Base-by-base conservation (phyloP, 441 rosid species). In the Dalechampia spathulata region DNA sequence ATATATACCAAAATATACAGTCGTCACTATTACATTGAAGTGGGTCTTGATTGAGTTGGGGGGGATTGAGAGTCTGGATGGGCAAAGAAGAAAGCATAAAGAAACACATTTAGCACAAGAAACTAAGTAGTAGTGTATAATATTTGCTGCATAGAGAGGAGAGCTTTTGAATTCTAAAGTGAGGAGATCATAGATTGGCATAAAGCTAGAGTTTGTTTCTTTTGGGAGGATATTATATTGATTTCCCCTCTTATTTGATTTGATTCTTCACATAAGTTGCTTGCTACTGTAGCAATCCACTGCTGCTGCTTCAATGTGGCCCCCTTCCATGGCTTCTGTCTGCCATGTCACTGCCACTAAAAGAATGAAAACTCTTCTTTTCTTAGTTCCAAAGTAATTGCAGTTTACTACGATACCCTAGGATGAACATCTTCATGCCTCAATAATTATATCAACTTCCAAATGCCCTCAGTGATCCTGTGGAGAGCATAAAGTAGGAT, bases 101-200 rank as follows among this genome's bases (percentile, higher is more conserved):
- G 78, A 78, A 79, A 62, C 66, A 62, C 64, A 79, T 65, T 58
- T 60, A 68, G 80, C 77, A 63, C 77, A 78, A 72, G 79, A 69
- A 83, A 72, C 77, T 72, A 71, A 65, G 72, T 55, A 61, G 60
- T 58, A 64, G 61, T 72, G 20, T 68, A 12, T 52, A 5, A n/a
- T 52, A 73, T 69, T 77, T 60, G 76, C 51, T 73, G 76, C 79
- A 74, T 81, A 60, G 83, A 75, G 78, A 82, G 71, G 60, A 65
- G 91, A 78, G 87, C 81, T 80, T 28, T 74, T 69, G 81, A 79
- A 78, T 76, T 72, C 81, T 70, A 82, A 83, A 83, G 85, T 65
- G 70, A 48, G 59, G 64, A 55, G 68, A 81, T 77, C 83, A 77
- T 72, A 61, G 74, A 74, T 72, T 69, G 72, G 65, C 64, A 65